phyloP scores from a whole-genome alignment of 2,329 filamentous ascomycete genomes.

The Lecanicillium sp. region DNA sequence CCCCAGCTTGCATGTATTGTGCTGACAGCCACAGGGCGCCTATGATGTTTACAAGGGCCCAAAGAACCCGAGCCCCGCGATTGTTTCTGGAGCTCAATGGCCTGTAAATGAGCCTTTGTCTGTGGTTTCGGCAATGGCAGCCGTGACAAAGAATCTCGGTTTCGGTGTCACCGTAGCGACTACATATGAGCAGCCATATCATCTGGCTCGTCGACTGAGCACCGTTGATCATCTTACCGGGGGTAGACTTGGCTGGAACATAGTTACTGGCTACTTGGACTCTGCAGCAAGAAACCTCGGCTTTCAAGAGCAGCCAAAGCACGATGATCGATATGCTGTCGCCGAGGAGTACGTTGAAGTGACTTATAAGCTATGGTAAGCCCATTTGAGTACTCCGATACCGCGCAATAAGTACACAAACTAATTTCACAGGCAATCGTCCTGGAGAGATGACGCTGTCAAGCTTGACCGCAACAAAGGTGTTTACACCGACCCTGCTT shows the following conservation, averaged over 20 bases:
- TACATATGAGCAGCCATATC: conserved; percentile 64
- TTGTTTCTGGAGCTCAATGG: conserved; percentile 60
- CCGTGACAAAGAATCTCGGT: conserved; percentile 58
- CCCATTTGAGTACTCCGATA: no score
- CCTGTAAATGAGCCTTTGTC: conserved; percentile 62
- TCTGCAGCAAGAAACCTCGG: conserved; percentile 60
- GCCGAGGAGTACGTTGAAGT: conserved; percentile 55
- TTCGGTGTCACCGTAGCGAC: conserved; percentile 64
- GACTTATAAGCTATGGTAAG: conserved; percentile 56
- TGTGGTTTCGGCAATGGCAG: conserved; percentile 61
- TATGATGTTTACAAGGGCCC: conserved; percentile 66
- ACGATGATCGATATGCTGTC: conserved; percentile 49
- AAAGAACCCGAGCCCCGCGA: conserved; percentile 43
- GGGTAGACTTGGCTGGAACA: conserved; percentile 45
- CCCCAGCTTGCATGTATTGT: background rate
- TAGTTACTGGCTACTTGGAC: conserved; percentile 64
- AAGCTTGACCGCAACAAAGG: conserved; percentile 46
- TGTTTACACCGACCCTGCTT: conserved; percentile 37
- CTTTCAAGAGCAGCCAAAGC: conserved; percentile 44
- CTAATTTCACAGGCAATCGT: conserved; percentile 30
- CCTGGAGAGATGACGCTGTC: conserved; percentile 57
- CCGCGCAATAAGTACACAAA: background rate
- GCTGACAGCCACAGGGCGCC: conserved; percentile 35
- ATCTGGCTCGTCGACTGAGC: conserved; percentile 57
- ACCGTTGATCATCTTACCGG: conserved; percentile 62